Evolutionary conservation across 225 moss, liverwort and hornwort genomes (phyloP), one percentile per base, ranked within the genome.

Genomic region (Pseudoscleropodium purum): DNA sequence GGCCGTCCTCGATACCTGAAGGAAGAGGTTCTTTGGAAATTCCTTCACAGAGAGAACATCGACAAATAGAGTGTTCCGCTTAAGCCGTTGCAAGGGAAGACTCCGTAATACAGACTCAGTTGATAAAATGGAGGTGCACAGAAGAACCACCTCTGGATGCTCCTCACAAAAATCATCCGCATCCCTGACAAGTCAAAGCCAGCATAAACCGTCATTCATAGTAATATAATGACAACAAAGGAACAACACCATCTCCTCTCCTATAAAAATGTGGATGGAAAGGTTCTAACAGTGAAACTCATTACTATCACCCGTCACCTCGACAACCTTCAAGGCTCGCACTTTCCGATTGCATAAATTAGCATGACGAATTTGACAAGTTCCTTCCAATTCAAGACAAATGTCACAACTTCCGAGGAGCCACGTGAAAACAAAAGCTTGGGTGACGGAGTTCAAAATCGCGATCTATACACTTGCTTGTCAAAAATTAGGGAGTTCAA

Each of bases 121-220:
- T 81, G 99, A 99, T 59, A 99, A 88, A 86, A 99, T 99, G 61
- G 99, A 99, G 36, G 97, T 96, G 94, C 97, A 99, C 75, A 99
- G 89, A 52, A 99, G 91, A 36, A 99, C 97, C 64, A 99, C 96
- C 75, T 99, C 99, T 49, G 99, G 99, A 95, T 99, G 99, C 92
- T 99, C 99, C 91, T 99, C 99, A 91, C 99, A 99, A 89, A 99
- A 99, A 85, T 99, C 99, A 95, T 99, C 97, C 61, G 97, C 94
- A 93, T 97, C 97, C 91, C 99, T 99, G 93, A 82, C 26, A 67
- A 90, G 78, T 51, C 54, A 78, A 85, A 86, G 60, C 78, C 73
- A 54, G 65, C 56, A 81, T 47, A 60, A 85, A 88, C 69, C 78
- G 59, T 86, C 82, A 78, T 45, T 65, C 11, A 54, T 52, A 69